Percentiles rank a stretch among this genome's conserved stretches.
Conservation (phyloP, 1,284 basidiomycete species). For the Cutaneotrichosporon daszewskae region DNA sequence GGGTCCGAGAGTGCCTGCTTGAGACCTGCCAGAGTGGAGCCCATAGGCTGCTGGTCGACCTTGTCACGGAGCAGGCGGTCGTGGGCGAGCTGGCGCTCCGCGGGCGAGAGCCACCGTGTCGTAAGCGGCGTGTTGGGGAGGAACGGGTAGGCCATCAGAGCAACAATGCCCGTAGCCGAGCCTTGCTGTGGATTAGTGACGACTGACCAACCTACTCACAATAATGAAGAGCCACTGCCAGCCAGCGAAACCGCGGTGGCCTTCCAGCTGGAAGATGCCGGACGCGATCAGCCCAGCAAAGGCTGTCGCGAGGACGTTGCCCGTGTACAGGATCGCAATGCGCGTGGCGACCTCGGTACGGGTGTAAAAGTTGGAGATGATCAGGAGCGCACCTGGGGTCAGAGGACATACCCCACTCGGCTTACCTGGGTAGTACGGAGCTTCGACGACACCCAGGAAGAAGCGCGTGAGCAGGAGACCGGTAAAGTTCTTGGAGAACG, state of each 20-base stretch:
- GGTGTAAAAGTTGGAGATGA: constrained; percentile 42
- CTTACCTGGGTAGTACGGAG: constrained; percentile 34
- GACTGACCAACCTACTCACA: constrained; percentile 1
- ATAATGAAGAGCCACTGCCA: constrained; percentile 27
- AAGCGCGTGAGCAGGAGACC: constrained; percentile 35
- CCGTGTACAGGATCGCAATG: constrained; percentile 38
- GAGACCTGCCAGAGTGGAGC: constrained; percentile 26
- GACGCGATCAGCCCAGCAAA: constrained; percentile 21
- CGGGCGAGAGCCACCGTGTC: constrained; percentile 14
- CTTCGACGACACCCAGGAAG: constrained; percentile 38
- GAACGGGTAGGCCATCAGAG: constrained; percentile 11
- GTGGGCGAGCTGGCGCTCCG: constrained; percentile 16
- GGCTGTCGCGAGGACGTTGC: constrained; percentile 22
- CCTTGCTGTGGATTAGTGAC: constrained; percentile 2
- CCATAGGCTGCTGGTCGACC: constrained; percentile 24
- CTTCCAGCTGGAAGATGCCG: constrained; percentile 18
- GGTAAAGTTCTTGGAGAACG: constrained; percentile 25
- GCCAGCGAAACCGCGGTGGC: constrained; percentile 15
- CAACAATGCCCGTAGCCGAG: constrained; percentile 13
- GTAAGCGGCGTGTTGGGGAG: constrained; percentile 16
- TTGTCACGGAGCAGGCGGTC: constrained; percentile 22
- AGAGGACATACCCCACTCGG: too few species aligned
- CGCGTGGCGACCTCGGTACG: constrained; percentile 40
- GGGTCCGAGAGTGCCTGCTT: constrained; percentile 31
- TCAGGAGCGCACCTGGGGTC: constrained; percentile 41